These are phyloP conservation scores for Aspergillus uvarum DNA, from an alignment of 2,329 filamentous ascomycete genomes.

Conservation along the genomic window DNA sequence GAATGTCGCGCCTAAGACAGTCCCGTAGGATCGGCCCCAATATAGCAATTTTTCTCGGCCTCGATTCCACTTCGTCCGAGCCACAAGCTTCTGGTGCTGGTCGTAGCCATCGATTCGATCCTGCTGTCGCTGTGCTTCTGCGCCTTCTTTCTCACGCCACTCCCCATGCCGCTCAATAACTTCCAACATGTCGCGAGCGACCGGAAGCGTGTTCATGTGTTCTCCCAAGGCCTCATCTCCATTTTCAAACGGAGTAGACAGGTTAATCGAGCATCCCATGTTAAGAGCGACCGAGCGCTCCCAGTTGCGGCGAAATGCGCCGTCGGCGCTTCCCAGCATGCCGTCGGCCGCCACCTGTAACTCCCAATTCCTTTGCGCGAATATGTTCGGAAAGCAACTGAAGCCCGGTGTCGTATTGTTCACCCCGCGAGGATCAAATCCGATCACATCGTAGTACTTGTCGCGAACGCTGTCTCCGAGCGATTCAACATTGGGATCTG, in stretches of 20 bases:
- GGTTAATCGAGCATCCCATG: slow-evolving; percentile 28
- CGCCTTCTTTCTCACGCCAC: slow-evolving; percentile 38
- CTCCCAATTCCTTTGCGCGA: slow-evolving; percentile 34
- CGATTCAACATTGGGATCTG: slow-evolving; percentile 14
- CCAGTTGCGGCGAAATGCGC: slow-evolving; percentile 35
- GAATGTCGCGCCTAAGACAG: slow-evolving; percentile 48
- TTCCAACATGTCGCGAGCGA: slow-evolving; percentile 38
- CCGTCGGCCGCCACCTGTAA: slow-evolving; percentile 37
- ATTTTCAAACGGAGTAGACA: slow-evolving; percentile 18
- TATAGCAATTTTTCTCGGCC: slow-evolving; percentile 37
- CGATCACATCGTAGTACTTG: slow-evolving; percentile 45
- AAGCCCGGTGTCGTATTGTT: slow-evolving; percentile 43
- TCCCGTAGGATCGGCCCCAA: slow-evolving; percentile 49
- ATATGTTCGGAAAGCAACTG: slow-evolving; percentile 40
- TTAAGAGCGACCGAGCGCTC: slow-evolving; percentile 34
- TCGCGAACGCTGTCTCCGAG: slow-evolving; percentile 4
- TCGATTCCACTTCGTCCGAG: slow-evolving; percentile 30
- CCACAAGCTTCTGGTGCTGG: slow-evolving; percentile 19
- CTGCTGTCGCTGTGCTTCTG: slow-evolving; percentile 18
- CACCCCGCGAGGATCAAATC: slow-evolving; percentile 47
- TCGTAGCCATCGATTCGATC: slow-evolving; percentile 23
- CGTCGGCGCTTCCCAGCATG: slow-evolving; percentile 33
- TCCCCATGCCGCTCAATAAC: slow-evolving; percentile 41
- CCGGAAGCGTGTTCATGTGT: slow-evolving; percentile 36
- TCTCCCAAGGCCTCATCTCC: slow-evolving; percentile 29